These are phyloP conservation scores for Trichophyton verrucosum DNA, from an alignment of 2,329 filamentous ascomycete species.

Conservation along the genomic window DNA sequence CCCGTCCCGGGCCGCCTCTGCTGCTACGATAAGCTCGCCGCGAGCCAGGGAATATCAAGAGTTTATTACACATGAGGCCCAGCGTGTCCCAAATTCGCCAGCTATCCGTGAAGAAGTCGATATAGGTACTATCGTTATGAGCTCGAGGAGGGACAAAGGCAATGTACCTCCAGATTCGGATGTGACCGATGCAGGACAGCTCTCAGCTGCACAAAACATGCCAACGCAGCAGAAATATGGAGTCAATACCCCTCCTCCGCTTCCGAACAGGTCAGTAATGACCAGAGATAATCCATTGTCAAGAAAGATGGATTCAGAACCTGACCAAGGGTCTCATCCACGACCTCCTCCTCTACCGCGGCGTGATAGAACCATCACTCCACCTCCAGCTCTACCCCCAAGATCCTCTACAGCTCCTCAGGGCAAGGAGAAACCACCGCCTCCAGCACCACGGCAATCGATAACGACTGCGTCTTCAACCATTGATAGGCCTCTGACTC, in stretches of 20 bases:
- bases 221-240: not conserved
- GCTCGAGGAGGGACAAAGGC: not conserved
- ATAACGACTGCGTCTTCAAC: not conserved
- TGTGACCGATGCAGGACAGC: not conserved
- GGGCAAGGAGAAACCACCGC: conserved; percentile 2
- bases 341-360: not conserved
- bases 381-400: conserved; percentile 5
- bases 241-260: not conserved
- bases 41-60: not conserved
- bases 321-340: not conserved
- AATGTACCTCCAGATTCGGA: not conserved
- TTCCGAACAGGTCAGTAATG: not conserved
- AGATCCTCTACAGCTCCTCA: not conserved
- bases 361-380: conserved; percentile 9
- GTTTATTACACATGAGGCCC: not conserved
- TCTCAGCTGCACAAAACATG: not conserved
- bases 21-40: not conserved
- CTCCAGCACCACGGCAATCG: conserved; percentile 1
- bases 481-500: not conserved
- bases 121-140: not conserved
- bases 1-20: not conserved
- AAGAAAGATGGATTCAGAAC: not conserved
- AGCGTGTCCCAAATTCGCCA: not conserved
- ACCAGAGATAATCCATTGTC: not conserved
- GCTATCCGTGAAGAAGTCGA: not conserved